Conservation (phyloP, 108 stramenopile genomes). For the Asterionellopsis glacialis region DNA sequence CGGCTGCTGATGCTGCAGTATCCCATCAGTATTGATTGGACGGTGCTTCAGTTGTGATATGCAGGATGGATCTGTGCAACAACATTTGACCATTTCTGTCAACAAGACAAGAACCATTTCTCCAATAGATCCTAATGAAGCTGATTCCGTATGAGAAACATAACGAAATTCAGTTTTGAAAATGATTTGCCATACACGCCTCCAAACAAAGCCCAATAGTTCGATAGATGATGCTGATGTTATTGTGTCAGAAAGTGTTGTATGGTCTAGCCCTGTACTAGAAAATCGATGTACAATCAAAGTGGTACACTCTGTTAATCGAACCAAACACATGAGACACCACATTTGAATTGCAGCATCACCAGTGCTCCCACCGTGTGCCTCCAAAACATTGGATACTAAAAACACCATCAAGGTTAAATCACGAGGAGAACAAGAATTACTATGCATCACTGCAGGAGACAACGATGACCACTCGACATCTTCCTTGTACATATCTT, state of each 20-base stretch:
- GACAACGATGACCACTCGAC: conserved; percentile 15
- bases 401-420: conserved; percentile 51
- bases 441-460: conserved; percentile 27
- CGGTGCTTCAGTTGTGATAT: conserved; percentile 6
- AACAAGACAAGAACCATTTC: conserved; percentile 61
- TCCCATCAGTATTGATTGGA: conserved; percentile 8
- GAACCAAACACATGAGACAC: conserved; percentile 47
- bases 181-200: conserved; percentile 52
- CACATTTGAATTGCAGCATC: conserved; percentile 52
- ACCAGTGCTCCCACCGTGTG: conserved; percentile 47
- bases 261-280: background rate
- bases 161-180: conserved; percentile 61
- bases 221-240: no score
- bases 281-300: conserved; percentile 16
- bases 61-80: conserved; percentile 37
- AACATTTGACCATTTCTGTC: conserved; percentile 44
- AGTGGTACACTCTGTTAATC: conserved; percentile 53
- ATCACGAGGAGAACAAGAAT: conserved; percentile 39
- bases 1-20: background rate
- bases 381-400: conserved; percentile 45
- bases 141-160: conserved; percentile 35
- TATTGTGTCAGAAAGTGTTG: background rate
- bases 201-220: conserved; percentile 43
- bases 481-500: no score
- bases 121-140: conserved; percentile 36